Percentiles rank a stretch among this genome's conserved stretches.
phyloP scores from a whole-genome alignment of 176 grass and related monocot species.

The Musa acuminata region DNA sequence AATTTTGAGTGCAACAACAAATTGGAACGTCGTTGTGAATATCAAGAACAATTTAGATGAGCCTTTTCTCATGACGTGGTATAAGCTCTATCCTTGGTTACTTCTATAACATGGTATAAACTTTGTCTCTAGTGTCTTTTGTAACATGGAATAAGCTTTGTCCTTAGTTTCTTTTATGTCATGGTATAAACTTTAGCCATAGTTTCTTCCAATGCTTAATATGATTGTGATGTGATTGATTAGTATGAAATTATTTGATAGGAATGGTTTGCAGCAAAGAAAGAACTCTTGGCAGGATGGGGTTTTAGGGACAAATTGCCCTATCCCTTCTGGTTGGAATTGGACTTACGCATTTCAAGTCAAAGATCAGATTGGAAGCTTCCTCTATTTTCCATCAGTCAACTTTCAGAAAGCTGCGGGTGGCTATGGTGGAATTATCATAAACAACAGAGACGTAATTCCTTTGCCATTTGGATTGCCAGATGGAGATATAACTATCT shows the following conservation, averaged over 20 bases:
- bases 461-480: conserved; percentile 69
- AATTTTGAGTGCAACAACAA: conserved; percentile 75
- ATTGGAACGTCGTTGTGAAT: conserved; percentile 90
- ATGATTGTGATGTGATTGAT: background rate
- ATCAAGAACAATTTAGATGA: conserved; percentile 76
- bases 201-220: background rate
- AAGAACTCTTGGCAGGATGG: conserved; percentile 79
- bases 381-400: conserved; percentile 61
- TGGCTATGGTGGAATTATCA: conserved; percentile 53
- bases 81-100: background rate
- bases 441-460: conserved; percentile 88
- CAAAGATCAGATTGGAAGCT: conserved; percentile 78
- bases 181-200: background rate
- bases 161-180: conserved; percentile 6
- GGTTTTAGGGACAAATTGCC: conserved; percentile 75
- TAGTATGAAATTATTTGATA: conserved; percentile 13
- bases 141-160: conserved; percentile 20
- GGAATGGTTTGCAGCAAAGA: conserved; percentile 77
- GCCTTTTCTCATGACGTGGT: conserved; percentile 71
- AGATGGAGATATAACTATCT: conserved; percentile 79
- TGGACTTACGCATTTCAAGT: conserved; percentile 91
- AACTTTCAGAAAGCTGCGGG: conserved; percentile 49
- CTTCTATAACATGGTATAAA: background rate
- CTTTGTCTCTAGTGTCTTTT: too few species aligned
- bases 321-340: conserved; percentile 74